phyloP scores from a whole-genome alignment of 805 yeast genomes.

The Tetrapisispora pingtungensis region DNA sequence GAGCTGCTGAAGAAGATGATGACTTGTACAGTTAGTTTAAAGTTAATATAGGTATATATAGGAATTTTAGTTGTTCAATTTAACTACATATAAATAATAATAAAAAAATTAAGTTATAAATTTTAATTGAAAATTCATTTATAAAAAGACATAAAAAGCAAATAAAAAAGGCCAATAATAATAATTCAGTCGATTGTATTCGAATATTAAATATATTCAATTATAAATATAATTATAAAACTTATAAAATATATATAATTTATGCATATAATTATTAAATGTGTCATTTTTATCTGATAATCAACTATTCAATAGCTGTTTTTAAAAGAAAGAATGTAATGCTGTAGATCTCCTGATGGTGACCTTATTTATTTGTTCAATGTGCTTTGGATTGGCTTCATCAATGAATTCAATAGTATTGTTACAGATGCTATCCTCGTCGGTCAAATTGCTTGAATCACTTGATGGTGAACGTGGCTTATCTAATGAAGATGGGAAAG shows the following conservation, averaged over 20 bases:
- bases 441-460: background rate
- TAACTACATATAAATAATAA: constrained; percentile 1
- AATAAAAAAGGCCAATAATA: too few relatives aligned
- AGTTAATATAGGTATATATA: constrained; percentile 1
- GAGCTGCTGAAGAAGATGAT: constrained; percentile 46
- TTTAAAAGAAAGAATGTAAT: constrained; percentile 3
- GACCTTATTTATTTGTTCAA: background rate
- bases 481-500: constrained; percentile 13
- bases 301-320: background rate
- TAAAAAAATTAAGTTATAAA: background rate
- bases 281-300: background rate
- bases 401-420: constrained; percentile 2
- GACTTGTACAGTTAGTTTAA: constrained; percentile 45
- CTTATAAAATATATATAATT: background rate
- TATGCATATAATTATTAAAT: background rate
- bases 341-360: constrained; percentile 2
- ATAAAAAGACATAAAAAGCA: too few relatives aligned
- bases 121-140: too few relatives aligned
- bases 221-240: background rate
- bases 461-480: background rate
- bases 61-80: constrained; percentile 1
- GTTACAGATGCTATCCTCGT: background rate
- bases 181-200: too few relatives aligned
- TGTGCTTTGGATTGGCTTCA: constrained; percentile 1
- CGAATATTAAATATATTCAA: background rate